A percentile compares a stretch with the other conserved stretches of the same genome.
phyloP scores from a whole-genome alignment of 73 alveolate genomes.

The Paramecium pentaurelia region DNA sequence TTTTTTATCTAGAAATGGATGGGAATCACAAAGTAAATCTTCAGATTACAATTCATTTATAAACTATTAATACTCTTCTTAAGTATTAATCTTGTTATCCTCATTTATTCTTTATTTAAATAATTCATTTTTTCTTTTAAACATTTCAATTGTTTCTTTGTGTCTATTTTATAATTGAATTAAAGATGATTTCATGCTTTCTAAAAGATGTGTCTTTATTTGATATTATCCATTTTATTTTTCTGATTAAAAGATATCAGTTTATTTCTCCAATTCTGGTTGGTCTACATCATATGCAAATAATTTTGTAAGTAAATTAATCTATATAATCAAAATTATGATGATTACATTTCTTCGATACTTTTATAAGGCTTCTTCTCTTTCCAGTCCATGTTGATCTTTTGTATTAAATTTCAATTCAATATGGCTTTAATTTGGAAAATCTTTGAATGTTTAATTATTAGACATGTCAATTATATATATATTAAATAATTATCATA shows the following conservation, averaged over 20 bases:
- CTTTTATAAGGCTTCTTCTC: conserved; percentile 41
- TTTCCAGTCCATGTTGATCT: conserved; percentile 13
- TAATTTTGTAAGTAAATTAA: conserved; percentile 10
- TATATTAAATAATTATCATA: conserved; percentile 16
- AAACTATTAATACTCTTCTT: background rate
- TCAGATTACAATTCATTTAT: background rate
- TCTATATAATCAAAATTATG: background rate
- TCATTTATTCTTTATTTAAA: background rate
- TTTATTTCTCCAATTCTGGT: background rate
- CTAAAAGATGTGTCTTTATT: background rate
- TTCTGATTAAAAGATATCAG: background rate
- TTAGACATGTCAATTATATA: background rate
- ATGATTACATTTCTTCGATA: conserved; percentile 14
- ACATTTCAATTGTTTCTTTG: background rate
- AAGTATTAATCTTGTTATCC: background rate
- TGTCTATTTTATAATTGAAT: background rate
- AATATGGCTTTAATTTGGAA: conserved; percentile 44
- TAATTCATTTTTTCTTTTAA: background rate
- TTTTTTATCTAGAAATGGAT: conserved; percentile 30
- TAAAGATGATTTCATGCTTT: background rate
- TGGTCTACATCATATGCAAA: conserved; percentile 25
- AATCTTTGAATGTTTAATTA: conserved; percentile 36
- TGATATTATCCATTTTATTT: background rate
- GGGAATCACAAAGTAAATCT: background rate
- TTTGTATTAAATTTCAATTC: conserved; percentile 11